Conservation (phyloP, 495 filamentous ascomycete species). For the Daldinia bambusicola region DNA sequence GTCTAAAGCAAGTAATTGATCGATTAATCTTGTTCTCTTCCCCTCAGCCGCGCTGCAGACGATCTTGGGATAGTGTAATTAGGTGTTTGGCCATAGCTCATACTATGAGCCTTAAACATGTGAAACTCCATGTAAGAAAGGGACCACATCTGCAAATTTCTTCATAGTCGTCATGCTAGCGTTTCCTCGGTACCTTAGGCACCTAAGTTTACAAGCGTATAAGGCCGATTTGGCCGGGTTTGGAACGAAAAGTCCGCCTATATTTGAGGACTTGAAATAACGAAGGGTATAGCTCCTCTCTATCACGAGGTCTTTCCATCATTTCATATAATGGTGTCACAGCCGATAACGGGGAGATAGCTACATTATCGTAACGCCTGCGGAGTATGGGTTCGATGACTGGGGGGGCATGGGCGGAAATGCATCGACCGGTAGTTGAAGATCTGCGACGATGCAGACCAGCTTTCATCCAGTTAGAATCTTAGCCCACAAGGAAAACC, state of each 20-base stretch:
- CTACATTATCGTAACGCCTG: not conserved
- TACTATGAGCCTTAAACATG: slow-evolving; percentile 1
- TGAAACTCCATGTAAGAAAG: not conserved
- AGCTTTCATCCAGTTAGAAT: slow-evolving; percentile 4
- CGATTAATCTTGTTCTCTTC: no score
- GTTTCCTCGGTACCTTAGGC: no score
- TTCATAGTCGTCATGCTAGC: not conserved
- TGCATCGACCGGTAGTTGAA: slow-evolving; percentile 45
- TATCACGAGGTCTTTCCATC: slow-evolving; percentile 6
- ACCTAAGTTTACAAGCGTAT: not conserved
- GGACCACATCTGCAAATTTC: not conserved
- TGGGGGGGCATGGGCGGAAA: slow-evolving; percentile 29
- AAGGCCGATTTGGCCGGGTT: not conserved
- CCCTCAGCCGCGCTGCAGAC: no score
- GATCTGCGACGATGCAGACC: slow-evolving; percentile 37
- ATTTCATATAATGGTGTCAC: slow-evolving; percentile 10
- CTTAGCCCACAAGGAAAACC: slow-evolving; percentile 22
- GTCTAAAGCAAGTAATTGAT: no score
- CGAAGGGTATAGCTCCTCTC: not conserved
- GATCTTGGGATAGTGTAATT: slow-evolving; percentile 21
- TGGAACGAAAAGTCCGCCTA: not conserved
- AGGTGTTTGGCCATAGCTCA: slow-evolving; percentile 26
- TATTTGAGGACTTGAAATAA: not conserved
- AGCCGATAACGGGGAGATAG: slow-evolving; percentile 9
- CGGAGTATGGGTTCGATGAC: slow-evolving; percentile 28